A percentile compares a stretch with the other conserved stretches of the same genome.
Conservation (phyloP, 129 eudicot species). For the Cynara cardunculus region DNA sequence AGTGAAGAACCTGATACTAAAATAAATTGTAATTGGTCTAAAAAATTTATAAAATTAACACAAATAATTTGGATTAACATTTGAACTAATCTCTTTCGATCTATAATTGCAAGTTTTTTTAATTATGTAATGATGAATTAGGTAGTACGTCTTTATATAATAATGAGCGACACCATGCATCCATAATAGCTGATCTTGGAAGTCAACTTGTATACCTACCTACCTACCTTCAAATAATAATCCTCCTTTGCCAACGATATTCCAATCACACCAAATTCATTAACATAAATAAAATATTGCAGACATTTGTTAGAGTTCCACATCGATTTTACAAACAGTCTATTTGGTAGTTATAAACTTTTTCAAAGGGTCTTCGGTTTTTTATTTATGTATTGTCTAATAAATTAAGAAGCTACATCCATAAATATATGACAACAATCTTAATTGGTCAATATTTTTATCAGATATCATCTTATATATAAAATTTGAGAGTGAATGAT, state of each 20-base stretch:
- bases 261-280: background rate
- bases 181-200: background rate
- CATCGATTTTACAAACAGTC: background rate
- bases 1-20: too few species aligned
- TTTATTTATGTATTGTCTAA: background rate
- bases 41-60: too few species aligned
- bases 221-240: background rate
- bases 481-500: constrained; percentile 12
- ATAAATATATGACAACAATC: background rate
- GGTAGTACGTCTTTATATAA: background rate
- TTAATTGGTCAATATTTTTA: background rate
- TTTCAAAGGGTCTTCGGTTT: background rate
- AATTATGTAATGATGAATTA: too few species aligned
- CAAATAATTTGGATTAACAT: too few species aligned
- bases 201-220: background rate
- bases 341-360: background rate
- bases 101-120: too few species aligned
- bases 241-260: background rate
- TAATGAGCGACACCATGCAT: background rate
- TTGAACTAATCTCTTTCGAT: too few species aligned
- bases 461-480: background rate
- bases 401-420: background rate
- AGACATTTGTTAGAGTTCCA: background rate
- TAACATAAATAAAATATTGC: too few species aligned
- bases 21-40: too few species aligned